These are phyloP conservation scores for Septoria linicola DNA, from an alignment of 2,329 filamentous ascomycete genomes.

Conservation along the genomic window DNA sequence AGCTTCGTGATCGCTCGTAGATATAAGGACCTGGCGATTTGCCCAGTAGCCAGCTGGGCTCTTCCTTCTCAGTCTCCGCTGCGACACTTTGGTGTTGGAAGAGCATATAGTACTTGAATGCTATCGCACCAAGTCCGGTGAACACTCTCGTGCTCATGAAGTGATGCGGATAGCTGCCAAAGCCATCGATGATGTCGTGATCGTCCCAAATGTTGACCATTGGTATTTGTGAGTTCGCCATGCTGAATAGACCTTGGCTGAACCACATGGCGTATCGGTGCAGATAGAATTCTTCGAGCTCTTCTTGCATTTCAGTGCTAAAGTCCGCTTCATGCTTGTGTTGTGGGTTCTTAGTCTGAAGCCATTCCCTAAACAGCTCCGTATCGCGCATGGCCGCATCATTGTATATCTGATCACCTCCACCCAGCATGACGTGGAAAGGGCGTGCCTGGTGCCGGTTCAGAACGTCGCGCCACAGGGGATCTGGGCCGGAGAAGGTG, in stretches of 20 bases:
- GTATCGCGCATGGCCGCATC: constrained; percentile 78
- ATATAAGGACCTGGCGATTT: constrained; percentile 83
- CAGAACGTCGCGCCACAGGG: constrained; percentile 92
- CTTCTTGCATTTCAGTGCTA: constrained; percentile 76
- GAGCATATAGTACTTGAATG: constrained; percentile 98
- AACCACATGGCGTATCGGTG: constrained; percentile 93
- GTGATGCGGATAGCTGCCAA: constrained; percentile 85
- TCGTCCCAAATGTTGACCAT: constrained; percentile 99
- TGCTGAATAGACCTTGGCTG: constrained; percentile 88
- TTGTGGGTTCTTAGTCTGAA: constrained; percentile 72
- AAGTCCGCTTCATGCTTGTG: constrained; percentile 79
- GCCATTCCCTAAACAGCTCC: constrained; percentile 77
- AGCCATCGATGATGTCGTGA: constrained; percentile 70
- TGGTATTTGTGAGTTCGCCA: constrained; percentile 90
- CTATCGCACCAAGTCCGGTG: constrained; percentile 81
- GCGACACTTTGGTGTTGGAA: constrained; percentile 93
- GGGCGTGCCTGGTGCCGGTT: constrained; percentile 88
- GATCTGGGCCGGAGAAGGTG: constrained; percentile 85
- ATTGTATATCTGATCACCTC: constrained; percentile 96
- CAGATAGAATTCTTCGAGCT: constrained; percentile 85
- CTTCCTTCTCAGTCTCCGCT: constrained; percentile 75
- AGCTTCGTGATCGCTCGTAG: constrained; percentile 74
- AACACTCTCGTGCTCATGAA: constrained; percentile 91
- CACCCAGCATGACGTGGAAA: constrained; percentile 98
- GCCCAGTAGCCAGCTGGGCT: constrained; percentile 90